Percentiles rank a stretch among this genome's conserved stretches.
Conservation (phyloP, 495 filamentous ascomycete species). For the Penicillium atrosanguineum region DNA sequence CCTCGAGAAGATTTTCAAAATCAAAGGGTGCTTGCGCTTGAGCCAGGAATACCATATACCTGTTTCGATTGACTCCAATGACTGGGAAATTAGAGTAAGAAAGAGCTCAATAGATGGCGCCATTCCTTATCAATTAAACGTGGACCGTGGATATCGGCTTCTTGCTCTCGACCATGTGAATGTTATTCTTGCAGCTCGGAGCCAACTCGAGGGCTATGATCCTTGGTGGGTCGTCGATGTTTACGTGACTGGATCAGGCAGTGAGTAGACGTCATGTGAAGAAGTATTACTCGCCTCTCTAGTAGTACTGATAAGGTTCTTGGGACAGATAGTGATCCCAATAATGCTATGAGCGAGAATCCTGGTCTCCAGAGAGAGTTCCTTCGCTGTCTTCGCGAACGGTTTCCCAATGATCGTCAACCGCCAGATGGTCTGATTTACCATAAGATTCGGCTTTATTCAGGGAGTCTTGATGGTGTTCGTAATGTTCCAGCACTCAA, state of each 20-base stretch:
- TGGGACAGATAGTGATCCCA: no score
- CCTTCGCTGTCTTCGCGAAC: constrained; percentile 8
- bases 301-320: no score
- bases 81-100: background rate
- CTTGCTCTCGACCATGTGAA: constrained; percentile 9
- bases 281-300: no score
- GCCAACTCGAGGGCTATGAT: background rate
- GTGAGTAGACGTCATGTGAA: no score
- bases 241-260: constrained; percentile 14
- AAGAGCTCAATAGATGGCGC: background rate
- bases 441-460: constrained; percentile 12
- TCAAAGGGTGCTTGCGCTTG: no score
- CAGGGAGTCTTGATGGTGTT: no score
- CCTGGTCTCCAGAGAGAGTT: constrained; percentile 3
- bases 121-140: background rate
- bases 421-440: constrained; percentile 14
- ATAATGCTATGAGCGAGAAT: no score
- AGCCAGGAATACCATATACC: background rate
- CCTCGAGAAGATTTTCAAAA: no score
- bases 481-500: no score
- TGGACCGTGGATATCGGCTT: constrained; percentile 1
- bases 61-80: background rate
- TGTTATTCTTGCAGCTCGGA: constrained; percentile 7
- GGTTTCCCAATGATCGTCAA: constrained; percentile 8
- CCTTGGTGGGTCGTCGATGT: constrained; percentile 18